Base-by-base conservation (phyloP, 2,329 filamentous ascomycete species). In the Metarhizium rileyi region DNA sequence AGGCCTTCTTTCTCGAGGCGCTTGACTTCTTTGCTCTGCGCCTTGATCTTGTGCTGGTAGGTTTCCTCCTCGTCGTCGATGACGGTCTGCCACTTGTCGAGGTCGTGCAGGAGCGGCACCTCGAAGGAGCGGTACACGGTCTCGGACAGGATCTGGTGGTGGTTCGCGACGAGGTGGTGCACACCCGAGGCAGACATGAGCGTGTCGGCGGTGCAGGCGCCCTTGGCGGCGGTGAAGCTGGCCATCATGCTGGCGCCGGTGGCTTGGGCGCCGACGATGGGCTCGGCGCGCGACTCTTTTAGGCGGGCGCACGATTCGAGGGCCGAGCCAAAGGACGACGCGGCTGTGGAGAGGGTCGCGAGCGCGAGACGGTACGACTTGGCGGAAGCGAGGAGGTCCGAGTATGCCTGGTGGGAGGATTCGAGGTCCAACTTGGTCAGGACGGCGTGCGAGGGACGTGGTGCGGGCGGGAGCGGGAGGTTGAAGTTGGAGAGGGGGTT, bases 61-160 rank as follows among this genome's bases (percentile, higher is more conserved):
- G 69, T 67, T 48, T 78, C 75, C 59, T 83, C 77, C 59, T 84
- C 82, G 57, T 84, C 81, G 52, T 82, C 80, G 51, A 84, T 77
- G 56, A 77, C 74, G 47, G 71, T 71, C 48, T 75, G 74, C 80
- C 81, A 86, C 54, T 75, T 75, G 63, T 86, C 82, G 27, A 85
- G 70, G 65, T 85, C 82, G 66, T 84, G 80, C n/a, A 85, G 71
- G 22, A 86, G 68, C 4, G 82, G 82, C 35, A 85, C 80, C 64
- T 86, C 82, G 61, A 86, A 85, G 51, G 73, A 74, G 49, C 81
- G 73, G 64, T 86, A 85, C 8, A 86, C 79, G 0, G 80, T 84
- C 65, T 86, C 82, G 55, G 75, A 79, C 3, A 86, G 73, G 57
- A 86, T 85, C 60, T 84, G 80, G 63, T 84, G 79, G 68, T 86